Evolutionary conservation across 2,329 filamentous ascomycete genomes (phyloP).

Genomic region (Diplocarpon rosae): DNA sequence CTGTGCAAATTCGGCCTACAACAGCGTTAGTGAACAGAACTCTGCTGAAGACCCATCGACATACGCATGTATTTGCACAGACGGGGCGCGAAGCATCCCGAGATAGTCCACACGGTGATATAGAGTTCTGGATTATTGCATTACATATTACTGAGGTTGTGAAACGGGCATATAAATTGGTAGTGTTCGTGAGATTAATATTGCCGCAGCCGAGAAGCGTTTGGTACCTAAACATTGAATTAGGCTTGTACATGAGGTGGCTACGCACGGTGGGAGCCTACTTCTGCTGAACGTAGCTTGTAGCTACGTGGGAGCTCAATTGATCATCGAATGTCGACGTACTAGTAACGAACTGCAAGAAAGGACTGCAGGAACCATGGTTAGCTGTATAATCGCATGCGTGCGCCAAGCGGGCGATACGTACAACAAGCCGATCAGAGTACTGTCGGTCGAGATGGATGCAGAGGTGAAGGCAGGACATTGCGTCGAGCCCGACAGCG

Average conservation of each 20-base stretch:
- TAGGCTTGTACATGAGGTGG: conserved; percentile 16
- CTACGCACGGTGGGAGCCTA: conserved; percentile 34
- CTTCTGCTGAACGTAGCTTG: conserved; percentile 67
- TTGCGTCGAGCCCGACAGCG: conserved; percentile 55
- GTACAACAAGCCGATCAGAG: conserved; percentile 53
- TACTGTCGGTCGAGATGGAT: conserved; percentile 55
- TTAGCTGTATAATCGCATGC: conserved; percentile 9
- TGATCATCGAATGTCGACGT: conserved; percentile 66
- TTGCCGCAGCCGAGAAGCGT: conserved; percentile 68
- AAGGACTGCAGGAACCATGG: conserved; percentile 48
- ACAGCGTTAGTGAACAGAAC: conserved; percentile 18
- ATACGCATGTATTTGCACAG: conserved; percentile 81
- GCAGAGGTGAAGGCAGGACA: conserved; percentile 65
- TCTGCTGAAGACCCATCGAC: conserved; percentile 25
- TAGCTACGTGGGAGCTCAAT: conserved; percentile 61
- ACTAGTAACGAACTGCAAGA: conserved; percentile 72
- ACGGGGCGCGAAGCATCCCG: conserved; percentile 58
- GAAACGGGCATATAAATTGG: conserved; percentile 81
- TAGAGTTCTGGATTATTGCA: conserved; percentile 83
- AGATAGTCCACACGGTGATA: conserved; percentile 54
- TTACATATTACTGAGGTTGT: conserved; percentile 90
- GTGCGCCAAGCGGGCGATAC: conserved; percentile 25
- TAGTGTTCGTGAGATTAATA: conserved; percentile 68
- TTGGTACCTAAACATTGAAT: conserved; percentile 54
- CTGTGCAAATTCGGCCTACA: conserved; percentile 66